Base-by-base conservation (phyloP, 306 rosid genomes). In the Castanopsis chinensis region DNA sequence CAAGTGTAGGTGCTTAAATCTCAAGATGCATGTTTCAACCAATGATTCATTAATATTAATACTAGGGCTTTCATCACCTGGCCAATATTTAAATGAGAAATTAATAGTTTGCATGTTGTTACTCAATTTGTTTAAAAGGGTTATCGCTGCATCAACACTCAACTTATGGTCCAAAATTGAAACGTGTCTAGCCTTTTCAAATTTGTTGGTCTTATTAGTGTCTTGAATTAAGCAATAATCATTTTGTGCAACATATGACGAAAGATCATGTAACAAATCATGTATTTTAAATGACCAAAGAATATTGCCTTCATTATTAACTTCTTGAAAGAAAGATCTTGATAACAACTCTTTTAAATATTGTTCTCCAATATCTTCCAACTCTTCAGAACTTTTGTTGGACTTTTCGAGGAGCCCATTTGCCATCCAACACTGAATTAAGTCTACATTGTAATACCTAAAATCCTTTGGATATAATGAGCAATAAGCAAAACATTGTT, bases 401-500 rank as follows among this genome's bases (percentile, higher is more conserved):
- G 57, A 49, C 53, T 45, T 45, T 45, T 45, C 1, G 15, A 45
- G 53, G 13, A 85, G 65, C 20, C 85, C 85, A 55, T 85, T 75
- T 10, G 88, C 83, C 83, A 78, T 78, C 43, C 43, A 37, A 0
- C 43, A 37, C 2, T 1, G 57, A 71, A 86, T 78, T 1, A 83
- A 51, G 0, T 65, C 13, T 27, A 52, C 30, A 30, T 49, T 82
- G 2, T 4, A 3, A 35, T 79, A 70, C 1, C 0, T 11, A 9
- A 13, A 5, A 75, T 76, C 77, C 25, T 75, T 68, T 5, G 79
- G 86, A 23, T 64, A 85, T 30, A 85, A 52, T 35, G 84, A 81
- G 73, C 86, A 85, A 20, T 70, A 85, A 15, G 77, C 74, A 37
- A 85, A 81, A 41, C 86, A 82, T 14, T 54, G 69, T 51, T 78